Percentiles rank a stretch among this genome's conserved stretches.
phyloP scores from a whole-genome alignment of 768 basidiomycete genomes.

The Psilocybe tampanensis region DNA sequence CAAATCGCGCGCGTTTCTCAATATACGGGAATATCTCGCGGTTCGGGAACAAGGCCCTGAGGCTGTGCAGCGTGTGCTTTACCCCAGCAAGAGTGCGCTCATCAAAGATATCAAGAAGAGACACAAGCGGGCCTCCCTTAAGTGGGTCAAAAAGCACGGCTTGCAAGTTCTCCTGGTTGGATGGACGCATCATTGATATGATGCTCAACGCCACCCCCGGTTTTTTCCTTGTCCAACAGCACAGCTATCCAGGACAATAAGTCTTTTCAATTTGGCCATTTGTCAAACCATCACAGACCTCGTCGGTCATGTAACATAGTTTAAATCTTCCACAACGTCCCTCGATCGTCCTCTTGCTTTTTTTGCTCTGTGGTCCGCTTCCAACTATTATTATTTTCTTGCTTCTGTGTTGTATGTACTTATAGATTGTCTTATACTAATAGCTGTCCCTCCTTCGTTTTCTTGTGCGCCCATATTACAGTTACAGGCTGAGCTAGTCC shows the following conservation, averaged over 20 bases:
- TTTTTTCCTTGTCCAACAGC: neutral
- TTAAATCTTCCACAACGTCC: neutral
- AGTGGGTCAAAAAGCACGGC: slow-evolving; percentile 67
- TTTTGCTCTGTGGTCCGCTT: neutral
- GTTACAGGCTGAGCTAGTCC: too few species aligned
- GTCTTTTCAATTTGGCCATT: neutral
- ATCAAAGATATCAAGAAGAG: slow-evolving; percentile 60
- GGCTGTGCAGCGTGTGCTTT: slow-evolving; percentile 62
- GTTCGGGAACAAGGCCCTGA: slow-evolving; percentile 64
- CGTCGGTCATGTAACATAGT: neutral
- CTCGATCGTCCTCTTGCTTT: neutral
- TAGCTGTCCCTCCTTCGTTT: too few species aligned
- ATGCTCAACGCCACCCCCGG: neutral
- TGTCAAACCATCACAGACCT: neutral
- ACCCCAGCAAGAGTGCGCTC: slow-evolving; percentile 61
- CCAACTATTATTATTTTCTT: neutral
- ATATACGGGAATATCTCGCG: slow-evolving; percentile 73
- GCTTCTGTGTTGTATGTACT: neutral
- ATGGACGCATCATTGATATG: slow-evolving; percentile 37
- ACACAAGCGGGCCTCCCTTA: slow-evolving; percentile 41
- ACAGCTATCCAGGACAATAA: neutral
- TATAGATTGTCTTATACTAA: too few species aligned
- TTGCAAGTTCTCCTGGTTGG: slow-evolving; percentile 64
- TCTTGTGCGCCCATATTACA: too few species aligned
- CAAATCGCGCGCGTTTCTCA: slow-evolving; percentile 68